A percentile compares a stretch with the other conserved stretches of the same genome.
phyloP scores from a whole-genome alignment of 1,284 basidiomycete species.

The Apiotrichum montevideense region DNA sequence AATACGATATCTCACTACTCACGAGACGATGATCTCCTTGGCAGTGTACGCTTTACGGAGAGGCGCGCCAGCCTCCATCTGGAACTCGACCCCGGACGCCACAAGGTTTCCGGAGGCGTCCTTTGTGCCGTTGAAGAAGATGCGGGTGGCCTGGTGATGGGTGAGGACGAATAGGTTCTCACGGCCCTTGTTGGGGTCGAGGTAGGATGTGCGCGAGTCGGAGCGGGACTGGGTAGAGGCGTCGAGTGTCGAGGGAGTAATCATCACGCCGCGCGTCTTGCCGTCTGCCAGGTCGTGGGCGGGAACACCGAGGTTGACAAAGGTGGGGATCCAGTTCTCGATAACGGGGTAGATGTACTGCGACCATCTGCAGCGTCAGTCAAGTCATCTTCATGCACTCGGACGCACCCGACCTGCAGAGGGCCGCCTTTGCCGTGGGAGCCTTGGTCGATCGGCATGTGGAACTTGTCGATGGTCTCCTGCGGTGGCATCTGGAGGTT shows the following conservation, averaged over 20 bases:
- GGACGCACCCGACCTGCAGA: conserved; percentile 43
- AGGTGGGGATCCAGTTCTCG: conserved; percentile 54
- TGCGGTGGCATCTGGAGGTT: conserved; percentile 47
- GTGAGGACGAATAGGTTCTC: conserved; percentile 59
- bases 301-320: conserved; percentile 50
- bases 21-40: conserved; percentile 17
- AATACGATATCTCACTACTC: neutral
- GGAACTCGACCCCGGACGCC: conserved; percentile 58
- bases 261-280: conserved; percentile 36
- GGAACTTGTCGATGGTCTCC: conserved; percentile 21
- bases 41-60: conserved; percentile 5
- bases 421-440: conserved; percentile 52
- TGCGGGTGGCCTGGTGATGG: conserved; percentile 56
- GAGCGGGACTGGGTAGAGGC: conserved; percentile 59
- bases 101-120: conserved; percentile 48
- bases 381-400: neutral
- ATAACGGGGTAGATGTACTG: conserved; percentile 51
- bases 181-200: conserved; percentile 57
- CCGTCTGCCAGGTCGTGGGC: conserved; percentile 45
- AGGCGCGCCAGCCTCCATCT: conserved; percentile 38
- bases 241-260: conserved; percentile 64
- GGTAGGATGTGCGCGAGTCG: conserved; percentile 59
- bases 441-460: conserved; percentile 44
- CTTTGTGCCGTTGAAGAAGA: conserved; percentile 56
- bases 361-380: conserved; percentile 24